Evolutionary conservation across 306 rosid genomes (phyloP), one percentile per base, ranked within the genome.

Genomic region (Erythrophleum fordii): DNA sequence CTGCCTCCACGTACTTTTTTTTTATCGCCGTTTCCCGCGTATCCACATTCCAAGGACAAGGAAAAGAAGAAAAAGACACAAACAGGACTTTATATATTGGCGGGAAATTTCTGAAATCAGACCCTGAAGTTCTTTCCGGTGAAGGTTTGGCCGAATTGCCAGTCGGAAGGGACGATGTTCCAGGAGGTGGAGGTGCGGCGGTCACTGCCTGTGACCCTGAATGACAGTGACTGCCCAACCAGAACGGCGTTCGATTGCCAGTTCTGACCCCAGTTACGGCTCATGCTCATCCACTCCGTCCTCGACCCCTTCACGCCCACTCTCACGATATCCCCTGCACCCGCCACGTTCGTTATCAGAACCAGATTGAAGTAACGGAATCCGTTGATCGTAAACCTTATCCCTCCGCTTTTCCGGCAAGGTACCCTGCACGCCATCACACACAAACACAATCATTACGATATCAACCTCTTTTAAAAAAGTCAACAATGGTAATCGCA

Each of bases 131-230:
- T 94, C 52, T 88, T 90, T 35, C 96, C 98, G 0, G 86, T 65
- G 89, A 89, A 94, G 10, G 98, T 89, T 64, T 94, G 98, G 1
- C 98, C 96, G 67, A 90, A 94, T 52, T 92, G 94, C 98, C 98
- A 94, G 18, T 83, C 72, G 14, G 94, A 60, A 1, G 97, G 97
- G 11, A 61, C 90, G 7, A 90, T 45, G 85, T 94, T 92, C 92
- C 77, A 87, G 0, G 97, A 90, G 17, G 97, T 89, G 85, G 96
- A 72, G 26, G 88, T 81, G 68, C 95, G 92, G 0, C 89, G 82
- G 77, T 94, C 98, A 77, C 97, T 90, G 80, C 83, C 86, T 71
- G 90, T 92, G 53, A 94, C 89, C 73, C 94, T 92, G 74, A 94
- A 94, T 0, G 98, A 94, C 11, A 94, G 90, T 64, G 97, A 85